These are phyloP conservation scores for Globisporangium heterothallicum DNA, from an alignment of 352 stramenopile species.

Conservation along the genomic window DNA sequence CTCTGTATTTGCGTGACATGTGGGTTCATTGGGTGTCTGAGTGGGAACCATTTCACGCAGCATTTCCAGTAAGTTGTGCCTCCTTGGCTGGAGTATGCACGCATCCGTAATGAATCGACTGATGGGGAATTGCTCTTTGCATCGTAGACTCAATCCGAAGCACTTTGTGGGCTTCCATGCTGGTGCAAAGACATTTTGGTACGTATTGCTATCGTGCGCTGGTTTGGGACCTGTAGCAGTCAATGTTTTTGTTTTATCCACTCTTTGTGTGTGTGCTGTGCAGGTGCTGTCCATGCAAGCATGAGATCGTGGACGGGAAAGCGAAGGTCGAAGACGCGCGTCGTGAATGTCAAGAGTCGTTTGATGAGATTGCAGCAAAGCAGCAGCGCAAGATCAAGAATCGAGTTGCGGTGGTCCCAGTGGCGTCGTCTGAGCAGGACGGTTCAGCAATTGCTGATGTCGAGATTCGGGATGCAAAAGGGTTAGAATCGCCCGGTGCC, in stretches of 20 bases:
- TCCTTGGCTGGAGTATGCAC: background rate
- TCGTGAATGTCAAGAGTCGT: constrained; percentile 25
- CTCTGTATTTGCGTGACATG: constrained; percentile 56
- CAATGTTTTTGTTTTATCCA: background rate
- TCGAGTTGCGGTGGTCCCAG: background rate
- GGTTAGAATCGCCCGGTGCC: no score
- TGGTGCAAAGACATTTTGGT: constrained; percentile 52
- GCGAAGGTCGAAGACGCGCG: constrained; percentile 36
- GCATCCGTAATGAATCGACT: background rate
- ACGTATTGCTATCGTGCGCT: background rate
- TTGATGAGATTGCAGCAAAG: constrained; percentile 49
- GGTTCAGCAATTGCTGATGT: background rate
- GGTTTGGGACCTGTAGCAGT: background rate
- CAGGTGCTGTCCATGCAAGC: constrained; percentile 38
- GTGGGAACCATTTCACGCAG: constrained; percentile 40
- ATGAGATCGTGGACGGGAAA: constrained; percentile 31
- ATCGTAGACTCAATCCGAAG: constrained; percentile 38
- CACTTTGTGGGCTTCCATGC: constrained; percentile 55
- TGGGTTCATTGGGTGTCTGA: constrained; percentile 53
- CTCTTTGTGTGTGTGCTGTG: background rate
- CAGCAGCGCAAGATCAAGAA: constrained; percentile 33
- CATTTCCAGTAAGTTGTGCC: constrained; percentile 35
- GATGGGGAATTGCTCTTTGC: background rate
- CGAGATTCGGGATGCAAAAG: background rate
- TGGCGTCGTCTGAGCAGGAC: background rate